Percentiles rank a stretch among this genome's conserved stretches.
Conservation (phyloP, 2,329 filamentous ascomycete genomes). For the Scleromitrula shiraiana region DNA sequence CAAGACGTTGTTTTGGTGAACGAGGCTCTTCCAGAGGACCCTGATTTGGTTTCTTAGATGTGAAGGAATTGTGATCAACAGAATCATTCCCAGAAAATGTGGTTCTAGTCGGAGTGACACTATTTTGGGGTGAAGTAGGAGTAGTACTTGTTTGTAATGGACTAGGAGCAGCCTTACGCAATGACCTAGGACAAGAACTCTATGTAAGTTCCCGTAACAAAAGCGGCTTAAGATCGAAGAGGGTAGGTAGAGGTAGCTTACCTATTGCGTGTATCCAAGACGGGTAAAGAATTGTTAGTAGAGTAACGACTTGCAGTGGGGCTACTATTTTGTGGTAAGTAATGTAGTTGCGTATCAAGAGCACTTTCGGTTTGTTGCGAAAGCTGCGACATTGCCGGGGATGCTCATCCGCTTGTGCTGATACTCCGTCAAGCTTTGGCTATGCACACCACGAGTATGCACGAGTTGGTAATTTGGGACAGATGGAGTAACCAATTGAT, state of each 20-base stretch:
- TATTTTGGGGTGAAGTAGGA: constrained; percentile 23
- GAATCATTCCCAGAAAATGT: constrained; percentile 20
- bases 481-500: constrained; percentile 14
- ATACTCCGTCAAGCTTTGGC: constrained; percentile 26
- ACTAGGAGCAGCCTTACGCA: constrained; percentile 29
- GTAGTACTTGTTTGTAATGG: constrained; percentile 29
- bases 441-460: constrained; percentile 8
- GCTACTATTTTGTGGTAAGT: constrained; percentile 23
- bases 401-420: constrained; percentile 8
- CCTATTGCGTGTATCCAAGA: constrained; percentile 23
- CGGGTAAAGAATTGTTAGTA: constrained; percentile 21
- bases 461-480: constrained; percentile 19
- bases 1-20: constrained; percentile 30
- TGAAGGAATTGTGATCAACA: constrained; percentile 17
- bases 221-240: constrained; percentile 5
- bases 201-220: constrained; percentile 16
- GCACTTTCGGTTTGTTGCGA: constrained; percentile 26
- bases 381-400: constrained; percentile 13
- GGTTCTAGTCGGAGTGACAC: constrained; percentile 27
- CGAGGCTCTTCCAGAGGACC: constrained; percentile 20
- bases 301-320: constrained; percentile 24
- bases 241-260: constrained; percentile 18
- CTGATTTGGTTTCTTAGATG: constrained; percentile 12
- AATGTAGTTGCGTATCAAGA: constrained; percentile 19
- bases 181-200: constrained; percentile 23